Evolutionary conservation across 176 grass and related monocot genomes (phyloP), one percentile per base, ranked within the genome.

Genomic region (Ampelocalamus luodianensis): DNA sequence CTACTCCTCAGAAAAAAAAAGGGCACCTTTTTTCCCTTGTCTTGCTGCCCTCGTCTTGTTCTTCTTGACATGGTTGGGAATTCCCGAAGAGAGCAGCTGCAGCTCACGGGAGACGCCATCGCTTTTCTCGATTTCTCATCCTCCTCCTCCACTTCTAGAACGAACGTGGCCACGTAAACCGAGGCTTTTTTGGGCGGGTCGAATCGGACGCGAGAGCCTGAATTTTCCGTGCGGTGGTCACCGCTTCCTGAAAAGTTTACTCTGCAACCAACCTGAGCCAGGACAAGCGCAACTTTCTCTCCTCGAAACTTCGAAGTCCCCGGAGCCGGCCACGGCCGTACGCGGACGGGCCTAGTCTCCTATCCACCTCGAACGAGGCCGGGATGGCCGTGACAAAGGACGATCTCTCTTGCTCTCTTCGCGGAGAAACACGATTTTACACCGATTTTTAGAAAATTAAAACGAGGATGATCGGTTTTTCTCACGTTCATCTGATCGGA

Each of bases 251-350:
- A 69, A 16, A 63, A 61, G 77, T n/a, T 20, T n/a, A 9, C 32
- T 54, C 6, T 17, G 12, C 62, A 20, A 23, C 36, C 22, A 22
- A 3, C 15, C 42, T 29, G 4, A 27, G 32, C 10, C 10, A 6
- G 43, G 45, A 10, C 65, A 10, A 6, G 8, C 22, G 6, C 86
- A 63, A 65, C 62, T 26, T 74, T 74, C 69, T 9, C 16, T 45
- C 71, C 5, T 51, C 7, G 22, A 50, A 82, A 23, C 59, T 29
- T 87, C 78, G 40, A 63, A 78, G 65, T 23, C 14, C 13, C 34
- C 56, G 4, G 8, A 2, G 54, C 38, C 65, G 13, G 24, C 74
- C 71, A 48, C 3, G 5, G 37, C 50, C 76, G 37, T 38, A 27
- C 23, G 6, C 34, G 3, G 18, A 5, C 34, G 22, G 55, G 5